Evolutionary conservation across 2,329 filamentous ascomycete genomes (phyloP), one percentile per base, ranked within the genome.

Genomic region (Ophiognomonia clavigignenti-juglandacearum): DNA sequence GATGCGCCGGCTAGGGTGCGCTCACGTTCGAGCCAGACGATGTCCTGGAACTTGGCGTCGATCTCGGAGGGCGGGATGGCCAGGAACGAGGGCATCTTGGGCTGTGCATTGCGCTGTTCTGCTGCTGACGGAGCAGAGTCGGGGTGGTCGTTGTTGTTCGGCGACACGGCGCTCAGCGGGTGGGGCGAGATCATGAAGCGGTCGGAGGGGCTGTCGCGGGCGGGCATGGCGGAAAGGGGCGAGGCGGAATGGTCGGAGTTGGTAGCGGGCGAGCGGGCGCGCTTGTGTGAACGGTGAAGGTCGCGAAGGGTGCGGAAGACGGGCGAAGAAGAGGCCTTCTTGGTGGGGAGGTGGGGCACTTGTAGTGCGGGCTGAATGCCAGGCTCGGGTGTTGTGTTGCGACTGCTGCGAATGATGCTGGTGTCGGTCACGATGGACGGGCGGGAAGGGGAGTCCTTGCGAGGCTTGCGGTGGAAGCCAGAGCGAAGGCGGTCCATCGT

Each of bases 11-110:
- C 67, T 23, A 67, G 57, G 6, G 74, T 49, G 34, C 78, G 73
- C 20, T 70, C 61, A 37, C 74, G 71, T 58, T 82, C 78, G 36
- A 68, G 67, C 74, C 74, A 78, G 16, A 65, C 66, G 32, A 82
- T 64, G 20, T 81, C 76, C 18, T 70, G 65, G 54, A 78, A 81
- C 54, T 73, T 77, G 52, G 56, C 54, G 27, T 71, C 64, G 54
- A 79, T 74, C 24, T 73, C 75, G 50, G 64, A 59, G 45, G 59
- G 55, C 22, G 67, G 63, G 39, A 62, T 57, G 43, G 61, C 58
- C 43, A 73, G 54, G 54, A 72, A 73, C 1, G 60, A 59, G 22
- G 70, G 70, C 43, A 71, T 63, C 51, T 54, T 55, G 55, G 39
- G 39, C 31, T 23, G 26, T 20, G 34, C 46, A 43, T 52, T 51